Conservation (phyloP, 192 early-diverging fungal species). For the Irineochytrium annulatum region DNA sequence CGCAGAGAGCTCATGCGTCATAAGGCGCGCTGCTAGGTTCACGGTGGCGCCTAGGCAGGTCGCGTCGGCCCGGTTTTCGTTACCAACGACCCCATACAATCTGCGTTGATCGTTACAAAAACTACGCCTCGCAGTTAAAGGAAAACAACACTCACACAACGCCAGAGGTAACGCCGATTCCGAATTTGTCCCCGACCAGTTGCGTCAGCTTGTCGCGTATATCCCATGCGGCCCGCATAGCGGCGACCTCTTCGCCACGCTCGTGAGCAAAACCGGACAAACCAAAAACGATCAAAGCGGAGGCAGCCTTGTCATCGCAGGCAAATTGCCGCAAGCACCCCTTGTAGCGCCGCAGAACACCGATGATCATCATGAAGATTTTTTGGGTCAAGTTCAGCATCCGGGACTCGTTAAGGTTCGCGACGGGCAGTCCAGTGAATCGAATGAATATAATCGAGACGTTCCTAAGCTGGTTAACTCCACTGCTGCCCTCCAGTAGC, state of each 20-base stretch:
- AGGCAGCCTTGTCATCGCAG: slow-evolving; percentile 35
- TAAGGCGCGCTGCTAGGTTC: slow-evolving; percentile 24
- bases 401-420: not conserved
- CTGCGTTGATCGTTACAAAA: too few relatives aligned
- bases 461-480: slow-evolving; percentile 13
- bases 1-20: too few relatives aligned
- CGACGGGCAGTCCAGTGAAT: slow-evolving; percentile 21
- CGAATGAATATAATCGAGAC: slow-evolving; percentile 21
- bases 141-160: too few relatives aligned
- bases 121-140: too few relatives aligned
- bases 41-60: slow-evolving; percentile 27
- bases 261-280: slow-evolving; percentile 34
- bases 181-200: too few relatives aligned
- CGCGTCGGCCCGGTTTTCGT: slow-evolving; percentile 5
- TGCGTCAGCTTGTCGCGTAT: too few relatives aligned
- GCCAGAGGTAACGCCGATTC: too few relatives aligned
- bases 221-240: slow-evolving; percentile 24
- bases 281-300: slow-evolving; percentile 35
- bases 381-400: too few relatives aligned
- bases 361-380: too few relatives aligned
- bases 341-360: too few relatives aligned
- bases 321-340: slow-evolving; percentile 29
- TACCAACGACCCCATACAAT: slow-evolving; percentile 16
- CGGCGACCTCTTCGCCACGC: slow-evolving; percentile 17
- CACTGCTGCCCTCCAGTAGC: too few relatives aligned